Evolutionary conservation across 139 green algal genomes (phyloP).

Genomic region (Chlamydomonas schloesseri): DNA sequence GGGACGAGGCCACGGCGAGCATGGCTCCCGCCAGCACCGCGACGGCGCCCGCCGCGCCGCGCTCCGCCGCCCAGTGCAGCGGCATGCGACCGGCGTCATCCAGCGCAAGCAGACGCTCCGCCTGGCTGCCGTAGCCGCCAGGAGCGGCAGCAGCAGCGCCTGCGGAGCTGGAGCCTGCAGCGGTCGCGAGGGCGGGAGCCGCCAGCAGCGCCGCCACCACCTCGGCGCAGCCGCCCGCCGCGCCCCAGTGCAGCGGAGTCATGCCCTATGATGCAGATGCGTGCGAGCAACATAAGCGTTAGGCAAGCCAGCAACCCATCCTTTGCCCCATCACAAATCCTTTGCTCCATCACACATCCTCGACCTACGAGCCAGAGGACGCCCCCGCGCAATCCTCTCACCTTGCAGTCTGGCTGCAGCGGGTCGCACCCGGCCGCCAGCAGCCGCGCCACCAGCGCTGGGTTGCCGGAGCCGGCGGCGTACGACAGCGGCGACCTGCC

Average conservation of each 20-base stretch:
- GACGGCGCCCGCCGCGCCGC: not conserved
- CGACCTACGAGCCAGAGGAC: too few relatives aligned
- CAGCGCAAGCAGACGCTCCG: not conserved
- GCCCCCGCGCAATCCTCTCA: too few relatives aligned
- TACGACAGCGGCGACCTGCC: not conserved
- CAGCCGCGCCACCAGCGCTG: conserved; percentile 3
- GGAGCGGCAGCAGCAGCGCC: not conserved
- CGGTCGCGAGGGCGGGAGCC: not conserved
- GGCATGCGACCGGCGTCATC: conserved; percentile 14
- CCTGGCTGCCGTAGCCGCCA: not conserved
- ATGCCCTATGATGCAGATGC: not conserved
- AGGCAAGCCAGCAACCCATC: too few relatives aligned
- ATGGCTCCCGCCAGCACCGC: conserved; percentile 7
- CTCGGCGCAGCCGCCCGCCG: conserved; percentile 24
- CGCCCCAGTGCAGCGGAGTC: conserved; percentile 38
- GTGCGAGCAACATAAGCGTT: not conserved
- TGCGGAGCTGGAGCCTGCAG: too few relatives aligned
- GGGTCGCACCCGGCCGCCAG: conserved; percentile 23
- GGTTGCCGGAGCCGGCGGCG: not conserved
- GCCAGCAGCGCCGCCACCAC: conserved; percentile 15
- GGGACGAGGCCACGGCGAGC: not conserved
- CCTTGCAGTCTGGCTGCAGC: not conserved
- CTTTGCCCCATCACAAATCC: too few relatives aligned
- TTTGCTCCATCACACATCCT: too few relatives aligned
- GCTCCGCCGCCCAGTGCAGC: conserved; percentile 41